Conservation (phyloP, 331 rosid genomes). For the Dryas integrifolia region DNA sequence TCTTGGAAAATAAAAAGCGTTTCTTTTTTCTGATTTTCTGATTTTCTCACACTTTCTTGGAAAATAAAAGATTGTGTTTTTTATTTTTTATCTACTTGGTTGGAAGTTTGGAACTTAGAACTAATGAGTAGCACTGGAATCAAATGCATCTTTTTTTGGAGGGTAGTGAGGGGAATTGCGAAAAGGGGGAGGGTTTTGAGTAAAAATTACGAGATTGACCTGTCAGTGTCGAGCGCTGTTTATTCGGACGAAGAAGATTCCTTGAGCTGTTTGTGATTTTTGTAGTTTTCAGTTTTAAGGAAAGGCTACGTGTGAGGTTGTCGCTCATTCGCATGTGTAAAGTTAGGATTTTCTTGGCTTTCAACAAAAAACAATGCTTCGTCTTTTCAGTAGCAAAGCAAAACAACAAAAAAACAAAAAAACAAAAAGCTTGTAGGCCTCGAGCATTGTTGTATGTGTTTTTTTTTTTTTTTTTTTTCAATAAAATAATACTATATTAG, state of each 20-base stretch:
- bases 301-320: slow-evolving; percentile 27
- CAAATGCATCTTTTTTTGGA: not conserved
- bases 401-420: too few species aligned
- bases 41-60: slow-evolving; percentile 20
- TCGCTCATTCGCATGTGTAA: not conserved
- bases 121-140: too few species aligned
- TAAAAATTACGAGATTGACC: slow-evolving; percentile 17
- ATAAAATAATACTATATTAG: too few species aligned
- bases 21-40: not conserved
- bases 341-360: not conserved
- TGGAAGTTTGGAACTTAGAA: too few species aligned
- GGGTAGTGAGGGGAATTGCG: not conserved
- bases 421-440: too few species aligned
- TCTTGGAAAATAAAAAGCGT: not conserved
- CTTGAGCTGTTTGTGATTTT: not conserved
- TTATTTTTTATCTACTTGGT: too few species aligned
- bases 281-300: slow-evolving; percentile 6
- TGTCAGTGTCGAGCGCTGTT: not conserved
- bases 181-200: not conserved
- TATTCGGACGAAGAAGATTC: slow-evolving; percentile 7
- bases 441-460: too few species aligned
- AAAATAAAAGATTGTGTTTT: not conserved
- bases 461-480: too few species aligned
- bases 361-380: not conserved
- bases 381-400: too few species aligned